Conservation (phyloP, 2,329 filamentous ascomycete genomes). For the Ambrosiella xylebori region DNA sequence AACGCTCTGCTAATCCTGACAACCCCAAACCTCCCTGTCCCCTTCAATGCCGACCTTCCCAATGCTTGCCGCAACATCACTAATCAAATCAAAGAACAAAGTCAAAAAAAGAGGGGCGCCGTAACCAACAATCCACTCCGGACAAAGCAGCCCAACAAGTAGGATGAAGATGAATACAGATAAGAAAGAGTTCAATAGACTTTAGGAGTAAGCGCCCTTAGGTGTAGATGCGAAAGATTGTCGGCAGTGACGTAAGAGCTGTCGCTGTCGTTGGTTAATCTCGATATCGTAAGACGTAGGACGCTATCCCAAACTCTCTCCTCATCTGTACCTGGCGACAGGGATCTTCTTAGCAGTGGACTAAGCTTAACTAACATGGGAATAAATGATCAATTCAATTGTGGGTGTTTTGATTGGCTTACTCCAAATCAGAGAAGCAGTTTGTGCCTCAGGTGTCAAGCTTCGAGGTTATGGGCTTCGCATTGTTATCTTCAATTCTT, state of each 20-base stretch:
- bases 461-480: not conserved
- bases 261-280: not conserved
- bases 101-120: conserved; percentile 2
- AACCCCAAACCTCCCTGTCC: conserved; percentile 36
- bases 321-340: not conserved
- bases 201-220: too few species aligned
- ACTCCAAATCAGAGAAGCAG: conserved; percentile 1
- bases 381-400: conserved; percentile 16
- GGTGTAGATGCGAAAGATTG: not conserved
- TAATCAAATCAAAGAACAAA: not conserved
- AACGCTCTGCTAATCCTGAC: conserved; percentile 54
- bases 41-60: conserved; percentile 51
- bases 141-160: not conserved
- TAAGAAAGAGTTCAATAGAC: not conserved
- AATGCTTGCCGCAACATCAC: conserved; percentile 53
- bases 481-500: not conserved
- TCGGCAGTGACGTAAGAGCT: not conserved
- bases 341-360: not conserved
- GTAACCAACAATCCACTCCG: not conserved
- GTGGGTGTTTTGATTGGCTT: conserved; percentile 26
- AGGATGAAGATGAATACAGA: not conserved
- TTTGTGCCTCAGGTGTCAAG: conserved; percentile 23
- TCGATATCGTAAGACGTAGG: conserved; percentile 2
- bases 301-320: not conserved
- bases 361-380: not conserved